Conservation (phyloP, 768 basidiomycete genomes). For the Daedaleopsis nitida region DNA sequence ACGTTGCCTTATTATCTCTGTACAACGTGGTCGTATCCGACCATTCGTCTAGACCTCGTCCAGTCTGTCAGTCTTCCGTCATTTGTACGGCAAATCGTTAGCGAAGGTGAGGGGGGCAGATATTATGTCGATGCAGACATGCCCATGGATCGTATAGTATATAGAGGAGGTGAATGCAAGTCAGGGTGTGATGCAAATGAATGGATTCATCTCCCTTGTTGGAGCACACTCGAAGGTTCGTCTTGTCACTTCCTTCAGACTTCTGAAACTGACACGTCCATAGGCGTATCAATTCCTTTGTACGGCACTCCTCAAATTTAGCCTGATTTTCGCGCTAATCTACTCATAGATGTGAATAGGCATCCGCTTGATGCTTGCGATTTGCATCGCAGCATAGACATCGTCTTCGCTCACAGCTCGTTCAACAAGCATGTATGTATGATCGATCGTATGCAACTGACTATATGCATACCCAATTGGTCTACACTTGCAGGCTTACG, state of each 20-base stretch:
- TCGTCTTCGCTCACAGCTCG: slow-evolving; percentile 63
- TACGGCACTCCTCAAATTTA: slow-evolving; percentile 37
- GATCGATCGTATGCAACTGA: background rate
- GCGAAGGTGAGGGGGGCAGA: slow-evolving; percentile 52
- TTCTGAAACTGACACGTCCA: background rate
- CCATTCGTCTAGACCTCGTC: slow-evolving; percentile 55
- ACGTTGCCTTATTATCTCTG: slow-evolving; percentile 7
- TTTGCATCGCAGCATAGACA: slow-evolving; percentile 69
- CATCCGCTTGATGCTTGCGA: slow-evolving; percentile 69
- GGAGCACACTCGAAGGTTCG: slow-evolving; percentile 73
- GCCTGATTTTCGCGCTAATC: background rate
- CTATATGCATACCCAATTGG: background rate
- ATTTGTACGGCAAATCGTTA: slow-evolving; percentile 72
- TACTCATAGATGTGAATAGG: slow-evolving; percentile 68
- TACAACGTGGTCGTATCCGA: too few relatives aligned
- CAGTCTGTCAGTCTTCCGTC: slow-evolving; percentile 65
- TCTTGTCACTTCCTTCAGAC: background rate
- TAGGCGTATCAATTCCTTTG: slow-evolving; percentile 89
- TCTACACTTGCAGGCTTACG: slow-evolving; percentile 52
- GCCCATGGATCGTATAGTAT: slow-evolving; percentile 44
- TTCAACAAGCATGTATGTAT: slow-evolving; percentile 68
- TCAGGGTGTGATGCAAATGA: slow-evolving; percentile 54
- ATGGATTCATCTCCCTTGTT: slow-evolving; percentile 85
- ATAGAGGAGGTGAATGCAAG: slow-evolving; percentile 61
- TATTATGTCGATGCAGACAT: background rate